A percentile compares a stretch with the other conserved stretches of the same genome.
Evolutionary conservation across 2,329 filamentous ascomycete species (phyloP).

Genomic region (Aspergillus floridensis): DNA sequence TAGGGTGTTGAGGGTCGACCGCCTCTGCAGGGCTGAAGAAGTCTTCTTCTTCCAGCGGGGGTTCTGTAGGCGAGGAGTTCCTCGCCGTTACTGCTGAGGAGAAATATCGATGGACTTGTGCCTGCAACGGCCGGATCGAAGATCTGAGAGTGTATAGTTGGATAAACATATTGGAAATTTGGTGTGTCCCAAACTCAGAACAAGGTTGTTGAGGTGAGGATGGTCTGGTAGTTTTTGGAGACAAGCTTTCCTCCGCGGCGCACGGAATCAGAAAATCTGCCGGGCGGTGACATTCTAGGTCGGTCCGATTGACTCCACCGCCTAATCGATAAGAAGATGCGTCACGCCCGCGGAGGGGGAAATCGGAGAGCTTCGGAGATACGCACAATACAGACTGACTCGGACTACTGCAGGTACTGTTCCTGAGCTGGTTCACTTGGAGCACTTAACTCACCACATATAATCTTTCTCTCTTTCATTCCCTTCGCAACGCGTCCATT

Average conservation of each 20-base stretch:
- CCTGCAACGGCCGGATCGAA: constrained; percentile 4
- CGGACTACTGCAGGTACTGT: background rate
- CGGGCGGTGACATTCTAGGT: constrained; percentile 7
- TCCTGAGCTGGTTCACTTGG: background rate
- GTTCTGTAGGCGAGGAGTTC: background rate
- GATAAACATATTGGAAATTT: constrained; percentile 1
- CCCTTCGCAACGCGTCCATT: too few relatives aligned
- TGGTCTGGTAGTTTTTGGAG: background rate
- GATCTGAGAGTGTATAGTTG: constrained; percentile 8
- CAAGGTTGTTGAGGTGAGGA: constrained; percentile 12
- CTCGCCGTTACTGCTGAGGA: background rate
- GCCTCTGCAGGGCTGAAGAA: too few relatives aligned
- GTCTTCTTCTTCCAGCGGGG: too few relatives aligned
- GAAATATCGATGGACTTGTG: background rate
- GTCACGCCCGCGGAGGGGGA: background rate
- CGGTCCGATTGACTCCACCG: constrained; percentile 15
- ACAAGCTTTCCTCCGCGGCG: background rate
- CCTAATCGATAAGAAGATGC: constrained; percentile 17
- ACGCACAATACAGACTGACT: too few relatives aligned
- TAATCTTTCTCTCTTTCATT: background rate
- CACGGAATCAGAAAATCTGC: constrained; percentile 15
- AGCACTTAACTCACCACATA: background rate
- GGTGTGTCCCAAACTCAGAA: background rate
- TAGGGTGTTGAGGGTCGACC: too few relatives aligned
- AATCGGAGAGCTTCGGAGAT: background rate